A percentile compares a stretch with the other conserved stretches of the same genome.
Conservation (phyloP, 192 early-diverging fungal genomes). For the Phycomyces nitens region DNA sequence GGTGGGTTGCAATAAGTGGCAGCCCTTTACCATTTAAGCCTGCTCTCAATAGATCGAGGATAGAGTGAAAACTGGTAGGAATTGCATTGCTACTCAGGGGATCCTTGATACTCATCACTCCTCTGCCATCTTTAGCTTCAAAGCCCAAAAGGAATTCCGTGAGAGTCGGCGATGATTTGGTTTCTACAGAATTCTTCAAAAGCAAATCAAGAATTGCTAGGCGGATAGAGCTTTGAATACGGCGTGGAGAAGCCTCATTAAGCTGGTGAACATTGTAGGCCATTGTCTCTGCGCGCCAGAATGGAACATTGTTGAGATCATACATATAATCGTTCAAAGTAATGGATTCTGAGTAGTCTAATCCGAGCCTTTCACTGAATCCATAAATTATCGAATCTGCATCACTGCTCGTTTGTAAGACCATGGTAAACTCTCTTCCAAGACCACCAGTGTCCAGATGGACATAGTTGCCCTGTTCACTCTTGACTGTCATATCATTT, state of each 20-base stretch:
- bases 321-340: constrained; percentile 25
- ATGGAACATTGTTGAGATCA: constrained; percentile 35
- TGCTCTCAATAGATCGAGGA: constrained; percentile 60
- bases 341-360: constrained; percentile 45
- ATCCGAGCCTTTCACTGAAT: constrained; percentile 71
- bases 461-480: constrained; percentile 34
- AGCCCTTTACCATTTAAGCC: constrained; percentile 28
- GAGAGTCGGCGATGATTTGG: constrained; percentile 63
- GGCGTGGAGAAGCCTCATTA: constrained; percentile 6
- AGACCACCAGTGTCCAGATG: constrained; percentile 39
- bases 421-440: constrained; percentile 69
- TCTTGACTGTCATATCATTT: constrained; percentile 43
- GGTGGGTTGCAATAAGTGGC: constrained; percentile 64
- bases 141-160: constrained; percentile 91
- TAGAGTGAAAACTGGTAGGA: constrained; percentile 56
- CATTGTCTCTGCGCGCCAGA: constrained; percentile 24
- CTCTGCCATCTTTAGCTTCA: constrained; percentile 40
- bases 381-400: constrained; percentile 73
- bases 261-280: constrained; percentile 19
- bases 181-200: constrained; percentile 63
- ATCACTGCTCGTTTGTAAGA: constrained; percentile 61
- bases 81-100: constrained; percentile 32
- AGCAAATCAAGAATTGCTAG: constrained; percentile 84
- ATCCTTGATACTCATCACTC: constrained; percentile 35
- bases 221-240: constrained; percentile 49